Conservation (phyloP, 2,329 filamentous ascomycete genomes). For the Fulvia fulva region DNA sequence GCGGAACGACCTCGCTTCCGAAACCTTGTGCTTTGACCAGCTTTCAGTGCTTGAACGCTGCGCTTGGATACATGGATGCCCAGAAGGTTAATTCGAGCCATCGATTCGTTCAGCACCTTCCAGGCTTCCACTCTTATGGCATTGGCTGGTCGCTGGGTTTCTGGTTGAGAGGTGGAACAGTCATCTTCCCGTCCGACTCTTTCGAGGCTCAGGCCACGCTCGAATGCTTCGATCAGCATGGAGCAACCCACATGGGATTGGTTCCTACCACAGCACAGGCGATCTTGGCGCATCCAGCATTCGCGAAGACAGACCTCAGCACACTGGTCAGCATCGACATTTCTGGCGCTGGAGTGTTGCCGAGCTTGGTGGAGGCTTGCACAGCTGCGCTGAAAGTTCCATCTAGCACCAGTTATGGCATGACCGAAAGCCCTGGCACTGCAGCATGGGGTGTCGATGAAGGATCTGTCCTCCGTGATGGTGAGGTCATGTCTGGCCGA, state of each 20-base stretch:
- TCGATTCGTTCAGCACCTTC: constrained; percentile 30
- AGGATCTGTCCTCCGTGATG: constrained; percentile 30
- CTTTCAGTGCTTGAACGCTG: constrained; percentile 37
- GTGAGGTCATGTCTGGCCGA: constrained; percentile 43
- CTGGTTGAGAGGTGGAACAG: constrained; percentile 26
- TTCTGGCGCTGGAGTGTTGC: constrained; percentile 36
- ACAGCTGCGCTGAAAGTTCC: constrained; percentile 28
- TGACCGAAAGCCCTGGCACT: constrained; percentile 45
- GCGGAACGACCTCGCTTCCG: constrained; percentile 48
- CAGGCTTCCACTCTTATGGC: constrained; percentile 32
- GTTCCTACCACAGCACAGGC: constrained; percentile 35
- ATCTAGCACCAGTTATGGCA: constrained; percentile 38
- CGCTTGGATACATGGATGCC: constrained; percentile 27
- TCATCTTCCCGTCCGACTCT: constrained; percentile 29
- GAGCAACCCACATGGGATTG: constrained; percentile 32
- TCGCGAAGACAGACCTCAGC: constrained; percentile 27
- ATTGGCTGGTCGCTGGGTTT: constrained; percentile 32
- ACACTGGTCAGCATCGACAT: constrained; percentile 33
- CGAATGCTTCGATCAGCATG: constrained; percentile 31
- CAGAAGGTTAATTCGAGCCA: constrained; percentile 29
- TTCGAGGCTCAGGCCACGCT: constrained; percentile 34
- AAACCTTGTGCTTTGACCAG: constrained; percentile 46
- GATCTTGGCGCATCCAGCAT: constrained; percentile 30
- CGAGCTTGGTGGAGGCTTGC: constrained; percentile 30
- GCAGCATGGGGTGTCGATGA: constrained; percentile 38